Base-by-base conservation (phyloP, 805 yeast genomes). In the Starmerella bombicola region DNA sequence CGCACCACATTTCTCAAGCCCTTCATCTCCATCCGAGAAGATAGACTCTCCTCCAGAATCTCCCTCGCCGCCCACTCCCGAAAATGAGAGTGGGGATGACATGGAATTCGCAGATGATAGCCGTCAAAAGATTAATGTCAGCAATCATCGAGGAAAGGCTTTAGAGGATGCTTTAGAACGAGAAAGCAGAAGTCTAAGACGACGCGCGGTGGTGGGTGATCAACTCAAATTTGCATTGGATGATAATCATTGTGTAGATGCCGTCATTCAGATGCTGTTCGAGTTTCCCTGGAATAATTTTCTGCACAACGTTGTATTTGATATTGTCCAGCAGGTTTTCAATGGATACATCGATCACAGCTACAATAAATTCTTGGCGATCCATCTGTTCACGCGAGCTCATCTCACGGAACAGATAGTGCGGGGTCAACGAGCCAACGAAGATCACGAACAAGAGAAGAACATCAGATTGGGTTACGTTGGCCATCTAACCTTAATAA, bases 261-360 rank as follows among this genome's bases (percentile, higher is more conserved):
- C 74, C 18, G 76, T 86, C n/a, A 62, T 85, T 20, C 62, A 70
- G 21, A 75, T 80, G 69, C 83, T 91, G 55, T 77, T 86, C 60
- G 65, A 70, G 46, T 84, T 78, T 60, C 95, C 97, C 5, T 91
- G 97, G 97, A 91, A 91, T 59, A 91, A 91, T 57, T 91, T 91
- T 56, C 71, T 91, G 67, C 98, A 91, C 61, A 91, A 88, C 55
- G 98, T 91, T 43, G 95, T 91, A 7, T 91, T 88, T 67, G 99
- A 91, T 62, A 74, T 91, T 47, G 79, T 91, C 24, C 99, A 91
- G 60, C 99, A 91, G 59, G 76, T 91, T 16, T 72, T 91, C 58
- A 85, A 84, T 59, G 97, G 95, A 1, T 72, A 78, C 32, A 71
- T 78, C 68, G 88, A 82, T 48, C 73, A 79, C 45, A 88, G 94